Base-by-base conservation (phyloP, 176 grass and related monocot genomes). In the Puccinellia tenuiflora region DNA sequence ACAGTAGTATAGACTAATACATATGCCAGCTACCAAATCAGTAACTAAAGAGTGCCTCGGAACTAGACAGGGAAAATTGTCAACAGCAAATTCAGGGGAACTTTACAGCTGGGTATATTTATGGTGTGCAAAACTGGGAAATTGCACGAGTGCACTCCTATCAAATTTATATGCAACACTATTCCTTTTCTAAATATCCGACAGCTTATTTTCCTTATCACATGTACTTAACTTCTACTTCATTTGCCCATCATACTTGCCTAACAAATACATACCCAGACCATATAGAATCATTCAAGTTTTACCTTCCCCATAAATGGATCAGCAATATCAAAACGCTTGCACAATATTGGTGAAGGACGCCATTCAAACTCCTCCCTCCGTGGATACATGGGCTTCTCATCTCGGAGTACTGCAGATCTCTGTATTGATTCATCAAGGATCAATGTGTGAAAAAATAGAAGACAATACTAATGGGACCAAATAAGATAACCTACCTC, bases 231-330 rank as follows among this genome's bases (percentile, higher is more conserved):
- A 17, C 30, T 75, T 5, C 10, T 82, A 47, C 33, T 29, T 60
- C 12, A 61, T 73, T 60, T 71, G 14, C 55, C 28, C 31, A 52
- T 48, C 16, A 21, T 31, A 16, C 24, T 42, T 54, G 33, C 37
- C 29, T 25, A 64, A 55, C 39, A 42, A 65, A 26, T 55, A 59
- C 62, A 71, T 51, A 51, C 38, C n/a, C 60, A 79, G 54, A 84
- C 21, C 28, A 75, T 26, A 61, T 55, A 56, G 4, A 39, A 57
- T 29, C 52, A 34, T n/a, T 73, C 5, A 28, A 46, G 61, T 69
- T 69, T 88, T 93, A 93, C 92, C 92, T 98, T 95, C 55, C 96
- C 92, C 92, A 98, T 98, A 81, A 90, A 98, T 88, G 96, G 92
- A 79, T 98, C 96, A 48, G 91, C 74, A 14, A 95, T 87, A 85